Conservation (phyloP, 2,329 filamentous ascomycete genomes). For the Fusarium mundagurra region DNA sequence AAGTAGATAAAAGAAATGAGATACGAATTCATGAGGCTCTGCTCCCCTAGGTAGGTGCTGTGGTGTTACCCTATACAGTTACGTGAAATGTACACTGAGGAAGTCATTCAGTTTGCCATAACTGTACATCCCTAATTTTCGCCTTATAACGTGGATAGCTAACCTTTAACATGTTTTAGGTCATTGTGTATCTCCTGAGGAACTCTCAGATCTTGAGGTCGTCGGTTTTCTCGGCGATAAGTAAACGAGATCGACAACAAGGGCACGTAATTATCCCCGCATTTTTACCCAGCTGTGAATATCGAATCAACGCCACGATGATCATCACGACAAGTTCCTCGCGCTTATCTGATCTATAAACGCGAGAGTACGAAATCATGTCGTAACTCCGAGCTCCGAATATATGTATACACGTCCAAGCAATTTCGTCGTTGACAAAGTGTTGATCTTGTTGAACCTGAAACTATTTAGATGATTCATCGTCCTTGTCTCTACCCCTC, state of each 20-base stretch:
- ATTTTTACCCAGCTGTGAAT: neutral
- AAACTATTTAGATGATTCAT: constrained; percentile 10
- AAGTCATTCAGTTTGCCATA: neutral
- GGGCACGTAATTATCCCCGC: neutral
- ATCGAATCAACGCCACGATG: neutral
- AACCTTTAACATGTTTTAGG: no score
- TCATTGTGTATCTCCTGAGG: neutral
- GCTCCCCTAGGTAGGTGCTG: neutral
- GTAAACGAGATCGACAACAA: neutral
- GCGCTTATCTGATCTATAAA: neutral
- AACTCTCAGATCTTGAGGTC: neutral
- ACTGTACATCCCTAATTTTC: neutral
- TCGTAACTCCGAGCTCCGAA: constrained; percentile 1
- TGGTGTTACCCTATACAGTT: constrained; percentile 4
- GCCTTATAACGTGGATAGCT: no score
- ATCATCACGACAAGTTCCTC: neutral
- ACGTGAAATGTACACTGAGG: no score
- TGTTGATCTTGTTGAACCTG: neutral
- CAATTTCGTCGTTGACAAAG: neutral
- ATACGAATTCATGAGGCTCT: constrained; percentile 4
- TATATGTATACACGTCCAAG: no score
- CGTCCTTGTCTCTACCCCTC: constrained; percentile 8
- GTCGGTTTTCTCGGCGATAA: neutral
- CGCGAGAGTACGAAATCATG: neutral
- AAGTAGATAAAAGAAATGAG: constrained; percentile 14